Conservation (phyloP, 768 basidiomycete species). For the Russula ochroleuca region DNA sequence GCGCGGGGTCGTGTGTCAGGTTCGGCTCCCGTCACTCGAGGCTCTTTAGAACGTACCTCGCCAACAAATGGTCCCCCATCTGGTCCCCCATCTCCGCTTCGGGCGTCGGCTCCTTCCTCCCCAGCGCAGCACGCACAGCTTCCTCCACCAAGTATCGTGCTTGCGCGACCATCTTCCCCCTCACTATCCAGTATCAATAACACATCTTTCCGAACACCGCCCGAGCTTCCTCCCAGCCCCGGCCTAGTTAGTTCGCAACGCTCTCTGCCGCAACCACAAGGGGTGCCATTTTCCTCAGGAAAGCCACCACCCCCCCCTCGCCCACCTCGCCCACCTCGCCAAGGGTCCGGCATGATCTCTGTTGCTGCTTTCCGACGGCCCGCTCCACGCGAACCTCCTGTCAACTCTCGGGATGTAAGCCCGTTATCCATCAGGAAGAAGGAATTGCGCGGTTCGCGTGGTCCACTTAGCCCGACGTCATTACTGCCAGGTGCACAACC, state of each 20-base stretch:
- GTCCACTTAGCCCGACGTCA: constrained; percentile 6
- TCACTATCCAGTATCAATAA: constrained; percentile 28
- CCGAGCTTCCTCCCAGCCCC: constrained; percentile 42
- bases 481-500: constrained; percentile 10
- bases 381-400: constrained; percentile 33
- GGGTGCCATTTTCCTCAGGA: constrained; percentile 31
- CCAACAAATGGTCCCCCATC: not conserved
- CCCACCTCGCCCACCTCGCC: constrained; percentile 6
- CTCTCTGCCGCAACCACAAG: constrained; percentile 25
- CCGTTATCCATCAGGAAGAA: constrained; percentile 50
- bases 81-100: not conserved
- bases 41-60: constrained; percentile 2
- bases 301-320: constrained; percentile 36
- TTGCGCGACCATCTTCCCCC: constrained; percentile 24
- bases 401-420: constrained; percentile 38
- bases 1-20: constrained; percentile 8
- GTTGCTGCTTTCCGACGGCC: constrained; percentile 71
- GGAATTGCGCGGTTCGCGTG: constrained; percentile 41
- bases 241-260: constrained; percentile 27
- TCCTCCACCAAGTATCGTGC: constrained; percentile 13
- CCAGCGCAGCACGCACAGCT: constrained; percentile 12
- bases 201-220: constrained; percentile 43
- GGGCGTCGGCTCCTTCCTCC: constrained; percentile 7
- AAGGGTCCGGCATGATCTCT: constrained; percentile 54
- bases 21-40: constrained; percentile 15